Conservation (phyloP, 805 yeast species). For the Wickerhamiella brachini region DNA sequence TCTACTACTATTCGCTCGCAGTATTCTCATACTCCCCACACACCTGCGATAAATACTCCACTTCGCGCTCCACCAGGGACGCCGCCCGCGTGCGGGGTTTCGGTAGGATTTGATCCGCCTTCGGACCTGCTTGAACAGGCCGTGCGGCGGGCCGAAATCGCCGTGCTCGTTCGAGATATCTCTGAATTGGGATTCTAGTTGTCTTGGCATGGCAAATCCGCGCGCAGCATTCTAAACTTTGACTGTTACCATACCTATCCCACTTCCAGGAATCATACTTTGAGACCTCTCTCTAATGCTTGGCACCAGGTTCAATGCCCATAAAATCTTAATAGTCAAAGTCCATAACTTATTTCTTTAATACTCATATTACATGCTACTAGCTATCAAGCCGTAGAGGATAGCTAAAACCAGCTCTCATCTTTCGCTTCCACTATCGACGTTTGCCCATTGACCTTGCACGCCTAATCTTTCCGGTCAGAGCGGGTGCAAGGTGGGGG, state of each 20-base stretch:
- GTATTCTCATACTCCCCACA: not conserved
- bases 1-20: not conserved
- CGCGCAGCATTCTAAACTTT: too few relatives aligned
- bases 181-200: not conserved
- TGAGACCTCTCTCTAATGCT: not conserved
- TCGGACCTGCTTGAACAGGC: not conserved
- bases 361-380: too few relatives aligned
- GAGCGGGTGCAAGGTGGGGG: not conserved
- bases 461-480: too few relatives aligned
- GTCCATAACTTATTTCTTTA: not conserved
- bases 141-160: not conserved
- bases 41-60: not conserved
- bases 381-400: too few relatives aligned
- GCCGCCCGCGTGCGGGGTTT: not conserved
- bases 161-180: constrained; percentile 1
- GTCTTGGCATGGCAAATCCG: not conserved
- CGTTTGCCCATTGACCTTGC: too few relatives aligned
- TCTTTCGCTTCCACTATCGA: too few relatives aligned
- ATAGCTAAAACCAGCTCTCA: too few relatives aligned
- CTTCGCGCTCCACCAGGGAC: not conserved
- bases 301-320: not conserved
- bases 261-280: too few relatives aligned
- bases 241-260: too few relatives aligned
- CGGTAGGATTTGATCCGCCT: not conserved
- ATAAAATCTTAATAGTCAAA: not conserved